Conservation (phyloP, 2,329 filamentous ascomycete species). For the Fusarium sp. region DNA sequence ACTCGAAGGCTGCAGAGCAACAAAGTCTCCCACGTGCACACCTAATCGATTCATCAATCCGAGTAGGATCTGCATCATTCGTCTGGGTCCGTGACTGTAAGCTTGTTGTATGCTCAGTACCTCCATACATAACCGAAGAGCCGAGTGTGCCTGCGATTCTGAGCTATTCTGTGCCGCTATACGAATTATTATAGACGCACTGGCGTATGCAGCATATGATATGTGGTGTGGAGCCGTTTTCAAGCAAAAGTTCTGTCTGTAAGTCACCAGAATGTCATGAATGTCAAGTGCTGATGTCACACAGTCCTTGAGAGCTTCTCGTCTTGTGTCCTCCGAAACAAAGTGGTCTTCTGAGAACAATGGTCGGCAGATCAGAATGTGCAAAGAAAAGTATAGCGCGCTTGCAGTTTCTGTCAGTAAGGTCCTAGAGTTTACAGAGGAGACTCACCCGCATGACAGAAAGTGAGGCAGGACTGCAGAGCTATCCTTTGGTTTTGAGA, state of each 20-base stretch:
- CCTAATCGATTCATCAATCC: conserved; percentile 5
- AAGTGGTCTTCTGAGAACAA: conserved; percentile 61
- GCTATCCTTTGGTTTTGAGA: too few relatives aligned
- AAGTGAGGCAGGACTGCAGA: too few relatives aligned
- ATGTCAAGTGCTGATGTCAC: conserved; percentile 57
- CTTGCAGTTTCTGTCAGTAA: background rate
- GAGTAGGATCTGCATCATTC: conserved; percentile 25
- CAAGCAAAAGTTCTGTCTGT: conserved; percentile 56
- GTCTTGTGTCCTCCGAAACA: conserved; percentile 51
- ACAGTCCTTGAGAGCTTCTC: conserved; percentile 57
- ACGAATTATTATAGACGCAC: conserved; percentile 62
- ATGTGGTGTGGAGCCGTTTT: conserved; percentile 60
- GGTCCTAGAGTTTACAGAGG: accelerated
- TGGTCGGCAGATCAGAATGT: conserved; percentile 63
- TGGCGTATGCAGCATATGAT: conserved; percentile 64
- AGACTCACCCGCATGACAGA: conserved; percentile 3
- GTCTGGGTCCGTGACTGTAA: conserved; percentile 37
- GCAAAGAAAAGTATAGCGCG: conserved; percentile 59
- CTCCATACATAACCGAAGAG: conserved; percentile 56
- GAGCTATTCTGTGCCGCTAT: conserved; percentile 56
- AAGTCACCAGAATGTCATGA: conserved; percentile 54
- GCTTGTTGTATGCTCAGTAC: conserved; percentile 58
- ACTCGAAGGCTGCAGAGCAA: background rate
- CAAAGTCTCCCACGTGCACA: background rate
- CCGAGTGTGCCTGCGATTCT: conserved; percentile 52